Percentiles rank a stretch among this genome's conserved stretches.
These are phyloP conservation scores for Ottelia alismoides DNA, from an alignment of 106 monocot species.

Conservation along the genomic window DNA sequence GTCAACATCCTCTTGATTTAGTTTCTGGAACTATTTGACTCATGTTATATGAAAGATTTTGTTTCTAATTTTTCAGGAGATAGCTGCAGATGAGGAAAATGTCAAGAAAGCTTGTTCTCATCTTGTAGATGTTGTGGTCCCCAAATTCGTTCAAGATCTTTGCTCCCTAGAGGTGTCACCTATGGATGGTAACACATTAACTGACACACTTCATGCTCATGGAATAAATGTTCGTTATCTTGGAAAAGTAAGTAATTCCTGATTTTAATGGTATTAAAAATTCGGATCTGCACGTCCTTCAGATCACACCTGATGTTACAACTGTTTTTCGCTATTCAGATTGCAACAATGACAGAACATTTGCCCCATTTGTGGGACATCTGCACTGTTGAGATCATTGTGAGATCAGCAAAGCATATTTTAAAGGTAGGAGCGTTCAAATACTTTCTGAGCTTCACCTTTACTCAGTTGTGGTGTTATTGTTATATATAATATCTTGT, in stretches of 20 bases:
- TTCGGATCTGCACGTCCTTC: no score
- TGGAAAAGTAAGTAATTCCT: conserved; percentile 47
- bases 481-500: no score
- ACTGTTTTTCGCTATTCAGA: conserved; percentile 27
- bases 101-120: conserved; percentile 73
- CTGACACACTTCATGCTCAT: conserved; percentile 79
- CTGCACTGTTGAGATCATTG: conserved; percentile 55
- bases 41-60: not conserved
- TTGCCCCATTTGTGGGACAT: conserved; percentile 85
- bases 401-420: conserved; percentile 82
- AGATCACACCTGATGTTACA: conserved; percentile 5
- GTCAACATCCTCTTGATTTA: conserved; percentile 18
- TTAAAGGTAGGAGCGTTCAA: conserved; percentile 53
- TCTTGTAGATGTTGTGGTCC: conserved; percentile 69
- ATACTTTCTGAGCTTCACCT: no score
- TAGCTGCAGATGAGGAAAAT: conserved; percentile 70
- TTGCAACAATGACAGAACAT: conserved; percentile 62
- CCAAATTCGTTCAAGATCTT: conserved; percentile 91
- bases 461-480: no score
- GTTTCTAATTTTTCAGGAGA: conserved; percentile 35
- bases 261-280: no score
- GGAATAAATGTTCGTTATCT: conserved; percentile 97
- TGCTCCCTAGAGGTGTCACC: conserved; percentile 85
- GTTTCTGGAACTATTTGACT: not conserved
- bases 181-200: conserved; percentile 98